Evolutionary conservation across 805 yeast genomes (phyloP).

Genomic region (Schwanniomyces pseudopolymorphus): DNA sequence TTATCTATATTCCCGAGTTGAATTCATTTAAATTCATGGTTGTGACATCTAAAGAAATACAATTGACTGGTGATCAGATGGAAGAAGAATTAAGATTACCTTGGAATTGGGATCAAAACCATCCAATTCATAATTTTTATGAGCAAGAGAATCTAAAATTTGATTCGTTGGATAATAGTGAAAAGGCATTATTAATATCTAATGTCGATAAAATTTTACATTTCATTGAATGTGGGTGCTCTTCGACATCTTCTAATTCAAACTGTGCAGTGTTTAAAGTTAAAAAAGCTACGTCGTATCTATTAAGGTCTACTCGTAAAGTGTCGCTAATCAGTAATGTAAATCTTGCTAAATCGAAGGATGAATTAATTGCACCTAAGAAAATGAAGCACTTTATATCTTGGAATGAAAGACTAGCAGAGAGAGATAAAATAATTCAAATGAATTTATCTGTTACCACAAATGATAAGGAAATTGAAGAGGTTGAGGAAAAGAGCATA

Average conservation of each 20-base stretch:
- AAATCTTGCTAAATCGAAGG: constrained; percentile 35
- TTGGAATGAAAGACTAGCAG: constrained; percentile 33
- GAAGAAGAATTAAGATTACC: constrained; percentile 68
- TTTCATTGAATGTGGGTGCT: constrained; percentile 64
- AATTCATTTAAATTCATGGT: constrained; percentile 51
- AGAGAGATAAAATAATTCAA: constrained; percentile 28
- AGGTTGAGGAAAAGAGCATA: constrained; percentile 2
- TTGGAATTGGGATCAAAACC: constrained; percentile 87
- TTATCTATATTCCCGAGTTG: constrained; percentile 44
- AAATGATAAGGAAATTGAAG: constrained; percentile 7
- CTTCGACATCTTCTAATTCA: constrained; percentile 30
- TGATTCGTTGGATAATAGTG: constrained; percentile 54
- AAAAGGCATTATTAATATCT: constrained; percentile 55
- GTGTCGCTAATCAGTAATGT: constrained; percentile 39
- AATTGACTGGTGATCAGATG: constrained; percentile 21
- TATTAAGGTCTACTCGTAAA: constrained; percentile 59
- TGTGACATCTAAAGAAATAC: constrained; percentile 54
- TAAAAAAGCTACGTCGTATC: constrained; percentile 59
- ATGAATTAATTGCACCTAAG: constrained; percentile 34
- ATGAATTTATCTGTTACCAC: constrained; percentile 19
- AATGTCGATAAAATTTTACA: constrained; percentile 63
- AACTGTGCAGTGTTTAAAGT: constrained; percentile 61
- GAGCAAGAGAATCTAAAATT: constrained; percentile 41
- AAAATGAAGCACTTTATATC: constrained; percentile 31
- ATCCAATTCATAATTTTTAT: constrained; percentile 65